Evolutionary conservation across 2,329 filamentous ascomycete genomes (phyloP), one percentile per base, ranked within the genome.

Genomic region (Pseudogymnoascus sp.): DNA sequence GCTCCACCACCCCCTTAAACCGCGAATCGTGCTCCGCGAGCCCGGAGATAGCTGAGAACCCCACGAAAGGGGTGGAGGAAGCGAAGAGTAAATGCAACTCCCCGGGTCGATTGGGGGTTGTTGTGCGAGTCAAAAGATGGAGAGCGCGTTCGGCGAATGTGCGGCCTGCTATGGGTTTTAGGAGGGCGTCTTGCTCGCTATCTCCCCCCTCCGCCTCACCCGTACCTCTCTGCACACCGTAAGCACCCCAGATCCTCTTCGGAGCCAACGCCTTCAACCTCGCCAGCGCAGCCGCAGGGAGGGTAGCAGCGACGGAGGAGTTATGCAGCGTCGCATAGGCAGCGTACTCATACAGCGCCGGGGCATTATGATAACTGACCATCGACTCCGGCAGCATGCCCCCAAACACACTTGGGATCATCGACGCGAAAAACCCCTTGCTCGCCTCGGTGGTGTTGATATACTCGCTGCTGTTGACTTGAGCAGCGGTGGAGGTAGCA

Each of bases 331-430:
- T 80, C 67, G 79, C 73, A 69, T 83, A 86, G n/a, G 75, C 72
- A 16, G 83, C 82, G 59, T 81, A 81, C 63, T 86, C 80, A 70
- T 83, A 86, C 86, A 83, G 0, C 83, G 87, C 1, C 65, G 81
- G 80, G 1, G 84, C 83, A 62, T 83, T 79, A 65, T 74, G 75
- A 61, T 79, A 80, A 68, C 75, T 78, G 8, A 73, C 59, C 47
- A 5, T 18, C 10, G 71, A 78, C 68, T 72, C 26, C 4, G 26
- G 26, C 4, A 26, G 4, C 26, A 26, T 6, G 2, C 26, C 26
- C 26, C 26, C 26, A 26, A 26, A 26, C 26, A 26, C 26, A 26
- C 4, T 26, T 26, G 26, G 26, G 26, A 26, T 26, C 26, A 26
- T 26, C 3, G 26, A 26, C 26, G 26, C 26, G 26, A 26, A 26